These are phyloP conservation scores for Backusella parvicylindrica DNA, from an alignment of 192 early-diverging fungal species.

Conservation along the genomic window DNA sequence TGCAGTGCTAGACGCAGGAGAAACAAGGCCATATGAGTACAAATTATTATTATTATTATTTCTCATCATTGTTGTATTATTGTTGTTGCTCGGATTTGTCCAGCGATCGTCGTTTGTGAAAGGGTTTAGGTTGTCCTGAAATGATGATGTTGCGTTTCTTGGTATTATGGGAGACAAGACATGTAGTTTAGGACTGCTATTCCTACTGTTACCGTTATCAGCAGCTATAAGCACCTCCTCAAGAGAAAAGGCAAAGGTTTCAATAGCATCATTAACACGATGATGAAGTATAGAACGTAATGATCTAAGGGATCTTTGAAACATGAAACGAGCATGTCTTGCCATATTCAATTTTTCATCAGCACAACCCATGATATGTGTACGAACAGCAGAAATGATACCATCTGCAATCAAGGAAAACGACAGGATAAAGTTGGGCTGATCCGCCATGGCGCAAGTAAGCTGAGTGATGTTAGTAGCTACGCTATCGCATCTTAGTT, in stretches of 20 bases:
- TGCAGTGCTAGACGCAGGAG: constrained; percentile 1
- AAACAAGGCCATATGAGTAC: neutral
- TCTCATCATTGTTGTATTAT: neutral
- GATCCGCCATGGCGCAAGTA: constrained; percentile 10
- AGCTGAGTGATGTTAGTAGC: constrained; percentile 31
- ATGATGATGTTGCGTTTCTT: neutral
- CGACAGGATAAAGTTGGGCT: constrained; percentile 11
- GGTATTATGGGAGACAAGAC: constrained; percentile 1
- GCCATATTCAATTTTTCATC: neutral
- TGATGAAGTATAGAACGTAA: constrained; percentile 7
- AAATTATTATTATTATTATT: neutral
- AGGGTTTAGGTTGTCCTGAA: neutral
- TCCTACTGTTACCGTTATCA: neutral
- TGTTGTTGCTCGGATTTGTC: neutral
- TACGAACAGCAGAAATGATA: constrained; percentile 2
- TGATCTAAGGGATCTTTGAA: constrained; percentile 15
- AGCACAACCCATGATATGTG: constrained; percentile 10
- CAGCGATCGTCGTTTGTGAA: neutral
- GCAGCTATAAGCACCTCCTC: neutral
- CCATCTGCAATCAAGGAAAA: neutral
- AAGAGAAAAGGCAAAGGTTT: neutral
- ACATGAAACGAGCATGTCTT: constrained; percentile 18
- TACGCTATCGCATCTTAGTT: constrained; percentile 15
- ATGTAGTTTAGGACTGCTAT: constrained; percentile 1
- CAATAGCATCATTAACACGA: neutral